Percentiles rank a stretch among this genome's conserved stretches.
phyloP scores from a whole-genome alignment of 305 asterid species.

The Galium porrigens region DNA sequence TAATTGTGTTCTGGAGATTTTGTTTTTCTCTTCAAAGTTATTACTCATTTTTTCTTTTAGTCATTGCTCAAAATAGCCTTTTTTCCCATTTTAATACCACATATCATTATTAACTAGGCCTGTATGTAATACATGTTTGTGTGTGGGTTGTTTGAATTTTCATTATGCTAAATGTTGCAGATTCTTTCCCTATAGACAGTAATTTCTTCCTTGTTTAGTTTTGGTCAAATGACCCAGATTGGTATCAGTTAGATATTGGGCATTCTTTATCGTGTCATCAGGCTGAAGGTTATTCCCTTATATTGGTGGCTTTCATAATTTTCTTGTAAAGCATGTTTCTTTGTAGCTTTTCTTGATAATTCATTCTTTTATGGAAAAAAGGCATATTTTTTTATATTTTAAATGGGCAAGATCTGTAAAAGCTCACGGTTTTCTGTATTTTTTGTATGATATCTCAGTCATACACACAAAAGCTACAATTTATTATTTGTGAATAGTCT shows the following conservation, averaged over 20 bases:
- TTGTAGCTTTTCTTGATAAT: background rate
- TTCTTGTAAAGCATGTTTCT: background rate
- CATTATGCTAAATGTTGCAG: background rate
- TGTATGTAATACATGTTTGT: background rate
- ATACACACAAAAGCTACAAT: background rate
- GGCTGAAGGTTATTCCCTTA: background rate
- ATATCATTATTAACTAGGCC: background rate
- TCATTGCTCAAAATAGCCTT: background rate
- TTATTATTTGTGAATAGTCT: background rate
- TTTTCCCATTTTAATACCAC: background rate
- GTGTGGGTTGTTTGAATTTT: constrained; percentile 2
- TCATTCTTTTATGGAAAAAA: background rate
- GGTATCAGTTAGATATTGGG: background rate
- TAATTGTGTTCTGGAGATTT: background rate
- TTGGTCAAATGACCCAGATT: background rate
- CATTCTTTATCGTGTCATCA: background rate
- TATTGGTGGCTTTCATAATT: background rate
- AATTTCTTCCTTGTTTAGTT: background rate
- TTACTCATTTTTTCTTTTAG: constrained; percentile 4
- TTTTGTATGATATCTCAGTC: no score
- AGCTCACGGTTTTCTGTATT: no score
- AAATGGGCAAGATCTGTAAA: background rate
- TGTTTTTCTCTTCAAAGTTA: constrained; percentile 6
- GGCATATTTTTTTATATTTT: background rate
- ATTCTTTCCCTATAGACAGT: background rate